phyloP scores from a whole-genome alignment of 163 green algal genomes.

The Botryococcus braunii region DNA sequence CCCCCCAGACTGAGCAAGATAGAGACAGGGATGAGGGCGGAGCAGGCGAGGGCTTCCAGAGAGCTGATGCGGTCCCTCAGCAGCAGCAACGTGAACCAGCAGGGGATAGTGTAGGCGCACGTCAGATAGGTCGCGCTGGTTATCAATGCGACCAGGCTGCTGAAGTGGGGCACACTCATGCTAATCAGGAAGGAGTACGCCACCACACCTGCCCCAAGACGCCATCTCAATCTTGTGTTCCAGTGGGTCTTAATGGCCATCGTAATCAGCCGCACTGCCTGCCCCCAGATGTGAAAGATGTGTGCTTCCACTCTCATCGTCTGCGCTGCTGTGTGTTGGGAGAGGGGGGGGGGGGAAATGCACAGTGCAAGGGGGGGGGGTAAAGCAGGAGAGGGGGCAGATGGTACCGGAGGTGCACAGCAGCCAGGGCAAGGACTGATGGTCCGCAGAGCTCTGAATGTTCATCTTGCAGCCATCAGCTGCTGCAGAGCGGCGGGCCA shows the following conservation, averaged over 20 bases:
- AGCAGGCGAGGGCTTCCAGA: slow-evolving; percentile 23
- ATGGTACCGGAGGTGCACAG: slow-evolving; percentile 27
- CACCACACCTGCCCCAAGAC: no score
- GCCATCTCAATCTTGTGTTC: neutral
- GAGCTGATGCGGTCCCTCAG: slow-evolving; percentile 7
- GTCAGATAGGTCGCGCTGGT: slow-evolving; percentile 39
- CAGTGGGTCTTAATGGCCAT: neutral
- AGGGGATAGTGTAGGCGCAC: slow-evolving; percentile 41
- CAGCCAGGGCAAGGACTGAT: slow-evolving; percentile 28
- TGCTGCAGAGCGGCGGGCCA: slow-evolving; percentile 11
- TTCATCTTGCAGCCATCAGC: neutral
- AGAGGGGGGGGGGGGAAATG: no score
- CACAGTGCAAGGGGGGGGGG: neutral
- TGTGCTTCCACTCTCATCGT: no score
- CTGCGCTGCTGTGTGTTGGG: no score
- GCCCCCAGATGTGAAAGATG: no score
- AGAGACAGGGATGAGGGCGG: slow-evolving; percentile 28
- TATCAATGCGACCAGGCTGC: slow-evolving; percentile 35
- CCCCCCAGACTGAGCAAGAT: slow-evolving; percentile 23
- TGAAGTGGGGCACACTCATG: slow-evolving; percentile 43
- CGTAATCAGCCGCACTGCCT: no score
- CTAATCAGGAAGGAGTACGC: slow-evolving; percentile 10
- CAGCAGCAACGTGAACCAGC: slow-evolving; percentile 37
- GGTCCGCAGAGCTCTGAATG: slow-evolving; percentile 5
- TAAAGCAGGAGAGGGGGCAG: slow-evolving; percentile 15